A percentile compares a stretch with the other conserved stretches of the same genome.
Conservation (phyloP, 306 rosid genomes). For the Vigna radiata region DNA sequence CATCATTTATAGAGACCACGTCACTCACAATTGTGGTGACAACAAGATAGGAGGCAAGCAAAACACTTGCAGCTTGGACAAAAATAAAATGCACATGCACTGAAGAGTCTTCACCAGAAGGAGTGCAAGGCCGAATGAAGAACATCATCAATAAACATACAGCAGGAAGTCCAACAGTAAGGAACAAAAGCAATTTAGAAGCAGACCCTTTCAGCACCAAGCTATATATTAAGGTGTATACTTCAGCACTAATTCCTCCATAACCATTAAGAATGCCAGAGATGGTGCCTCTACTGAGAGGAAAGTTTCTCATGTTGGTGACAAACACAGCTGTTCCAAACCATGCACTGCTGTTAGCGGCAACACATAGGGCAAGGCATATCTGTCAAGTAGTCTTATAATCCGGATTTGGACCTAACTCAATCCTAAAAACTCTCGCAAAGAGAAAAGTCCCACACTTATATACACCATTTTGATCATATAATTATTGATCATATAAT, state of each 20-base stretch:
- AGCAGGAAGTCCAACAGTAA: constrained; percentile 66
- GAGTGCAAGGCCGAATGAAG: constrained; percentile 76
- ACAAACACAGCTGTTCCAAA: constrained; percentile 79
- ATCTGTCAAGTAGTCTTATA: constrained; percentile 53
- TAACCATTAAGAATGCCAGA: constrained; percentile 93
- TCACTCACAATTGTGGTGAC: constrained; percentile 50
- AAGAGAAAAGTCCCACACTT: neutral
- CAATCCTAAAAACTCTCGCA: neutral
- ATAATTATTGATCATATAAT: too few species aligned
- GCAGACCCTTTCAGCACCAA: constrained; percentile 60
- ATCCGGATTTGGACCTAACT: neutral
- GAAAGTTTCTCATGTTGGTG: constrained; percentile 96
- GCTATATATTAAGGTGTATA: constrained; percentile 75
- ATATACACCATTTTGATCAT: too few species aligned
- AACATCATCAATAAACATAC: constrained; percentile 73
- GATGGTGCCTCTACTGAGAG: constrained; percentile 80
- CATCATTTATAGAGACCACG: constrained; percentile 48
- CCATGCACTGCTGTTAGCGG: constrained; percentile 78
- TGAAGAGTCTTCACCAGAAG: constrained; percentile 87
- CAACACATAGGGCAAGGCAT: constrained; percentile 71
- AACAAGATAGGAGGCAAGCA: constrained; percentile 74
- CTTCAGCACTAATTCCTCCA: constrained; percentile 79
- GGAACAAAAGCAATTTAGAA: constrained; percentile 63
- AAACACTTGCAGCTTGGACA: constrained; percentile 73
- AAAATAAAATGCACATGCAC: constrained; percentile 71